Percentiles rank a stretch among this genome's conserved stretches.
These are phyloP conservation scores for Graphilbum sp. DNA, from an alignment of 2,329 filamentous ascomycete genomes.

Conservation along the genomic window DNA sequence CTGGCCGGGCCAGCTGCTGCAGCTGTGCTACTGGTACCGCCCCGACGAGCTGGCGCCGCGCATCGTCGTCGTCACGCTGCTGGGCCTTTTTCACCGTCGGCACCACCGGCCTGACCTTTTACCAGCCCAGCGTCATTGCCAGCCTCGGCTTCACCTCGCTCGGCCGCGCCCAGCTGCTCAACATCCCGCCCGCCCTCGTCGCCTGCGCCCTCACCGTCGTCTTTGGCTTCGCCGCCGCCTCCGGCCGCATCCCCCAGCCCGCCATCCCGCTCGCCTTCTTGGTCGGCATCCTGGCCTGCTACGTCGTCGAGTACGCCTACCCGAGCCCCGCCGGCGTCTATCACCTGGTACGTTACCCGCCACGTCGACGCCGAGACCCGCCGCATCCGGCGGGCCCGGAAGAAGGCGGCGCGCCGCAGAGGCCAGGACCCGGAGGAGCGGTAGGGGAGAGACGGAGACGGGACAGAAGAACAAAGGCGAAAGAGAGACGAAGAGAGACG, in stretches of 20 bases:
- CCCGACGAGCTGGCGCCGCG: conserved; percentile 29
- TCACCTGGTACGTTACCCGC: conserved; percentile 28
- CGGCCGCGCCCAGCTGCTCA: conserved; percentile 29
- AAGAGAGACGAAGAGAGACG: too few species aligned
- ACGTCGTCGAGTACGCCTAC: conserved; percentile 5
- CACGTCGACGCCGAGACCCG: too few species aligned
- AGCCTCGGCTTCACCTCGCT: conserved; percentile 19
- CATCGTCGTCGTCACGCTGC: conserved; percentile 28
- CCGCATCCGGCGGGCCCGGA: too few species aligned
- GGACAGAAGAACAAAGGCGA: too few species aligned
- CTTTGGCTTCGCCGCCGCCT: conserved; percentile 6
- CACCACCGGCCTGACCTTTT: conserved; percentile 25
- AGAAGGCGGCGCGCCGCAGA: too few species aligned
- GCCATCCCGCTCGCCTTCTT: conserved; percentile 3
- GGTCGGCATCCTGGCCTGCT: conserved; percentile 4
- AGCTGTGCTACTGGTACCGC: conserved; percentile 30
- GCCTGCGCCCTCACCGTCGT: conserved; percentile 3
- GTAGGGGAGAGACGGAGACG: too few species aligned
- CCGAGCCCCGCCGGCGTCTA: conserved; percentile 14
- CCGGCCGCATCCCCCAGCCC: conserved; percentile 4
- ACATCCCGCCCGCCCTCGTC: conserved; percentile 10
- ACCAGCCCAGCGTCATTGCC: conserved; percentile 23
- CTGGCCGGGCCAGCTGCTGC: conserved; percentile 40
- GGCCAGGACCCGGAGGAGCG: too few species aligned
- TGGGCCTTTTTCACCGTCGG: conserved; percentile 31